Conservation (phyloP, 805 yeast genomes). For the Candida maris region DNA sequence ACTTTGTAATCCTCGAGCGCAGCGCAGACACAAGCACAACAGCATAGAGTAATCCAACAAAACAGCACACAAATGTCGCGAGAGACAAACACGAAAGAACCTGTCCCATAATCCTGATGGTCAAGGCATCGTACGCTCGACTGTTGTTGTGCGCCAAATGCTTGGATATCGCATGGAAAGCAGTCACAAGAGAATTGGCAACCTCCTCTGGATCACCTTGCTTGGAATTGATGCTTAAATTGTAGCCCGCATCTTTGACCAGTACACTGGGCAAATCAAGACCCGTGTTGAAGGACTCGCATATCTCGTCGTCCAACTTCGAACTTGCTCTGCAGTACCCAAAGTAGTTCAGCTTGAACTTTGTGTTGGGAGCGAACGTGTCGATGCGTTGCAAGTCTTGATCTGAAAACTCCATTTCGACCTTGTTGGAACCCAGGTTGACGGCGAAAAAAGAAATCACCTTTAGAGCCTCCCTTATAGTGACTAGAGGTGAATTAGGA, state of each 20-base stretch:
- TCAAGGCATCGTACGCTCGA: conserved; percentile 15
- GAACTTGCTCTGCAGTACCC: conserved; percentile 46
- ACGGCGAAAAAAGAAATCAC: conserved; percentile 43
- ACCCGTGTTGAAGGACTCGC: conserved; percentile 37
- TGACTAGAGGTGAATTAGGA: conserved; percentile 32
- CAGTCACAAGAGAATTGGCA: conserved; percentile 39
- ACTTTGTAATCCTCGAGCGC: conserved; percentile 15
- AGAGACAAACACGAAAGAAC: conserved; percentile 14
- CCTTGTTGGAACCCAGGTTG: conserved; percentile 34
- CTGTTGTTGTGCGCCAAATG: conserved; percentile 23
- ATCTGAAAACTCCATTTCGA: conserved; percentile 13
- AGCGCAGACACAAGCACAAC: conserved; percentile 13
- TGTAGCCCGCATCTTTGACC: conserved; percentile 48
- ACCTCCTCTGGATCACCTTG: conserved; percentile 36
- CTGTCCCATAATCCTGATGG: conserved; percentile 12
- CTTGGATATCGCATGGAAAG: conserved; percentile 35
- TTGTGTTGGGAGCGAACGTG: conserved; percentile 40
- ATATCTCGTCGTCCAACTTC: conserved; percentile 20
- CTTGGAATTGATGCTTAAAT: conserved; percentile 39
- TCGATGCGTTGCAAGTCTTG: conserved; percentile 34
- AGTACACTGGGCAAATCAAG: conserved; percentile 46
- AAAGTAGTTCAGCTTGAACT: conserved; percentile 41
- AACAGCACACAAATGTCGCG: conserved; percentile 10
- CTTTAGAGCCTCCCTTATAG: conserved; percentile 41
- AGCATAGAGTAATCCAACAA: conserved; percentile 13